Evolutionary conservation across 495 filamentous ascomycete genomes (phyloP), one percentile per base, ranked within the genome.

Genomic region (Durotheca rogersii): DNA sequence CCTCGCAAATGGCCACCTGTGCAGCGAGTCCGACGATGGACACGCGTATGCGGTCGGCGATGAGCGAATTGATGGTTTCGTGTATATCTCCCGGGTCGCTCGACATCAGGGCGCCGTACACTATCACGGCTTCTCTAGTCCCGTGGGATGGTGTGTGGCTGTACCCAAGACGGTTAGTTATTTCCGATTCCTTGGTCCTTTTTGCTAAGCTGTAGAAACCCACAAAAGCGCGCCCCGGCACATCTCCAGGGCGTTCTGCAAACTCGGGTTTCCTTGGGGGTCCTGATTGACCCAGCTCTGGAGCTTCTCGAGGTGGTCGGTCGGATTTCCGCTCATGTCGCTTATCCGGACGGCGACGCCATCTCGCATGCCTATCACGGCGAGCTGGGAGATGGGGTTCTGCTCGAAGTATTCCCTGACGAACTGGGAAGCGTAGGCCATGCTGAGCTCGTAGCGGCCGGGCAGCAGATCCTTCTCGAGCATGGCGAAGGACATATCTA

Each of bases 211-310:
- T 41, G 43, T 57, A 56, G 37, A 51, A 57, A 78, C 80, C 33
- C 72, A 88, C 85, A 85, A 96, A 36, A 98, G 78, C 18, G 86
- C 85, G 41, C 87, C 92, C 37, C 92, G 80, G 41, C 88, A 87
- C 88, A 97, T 93, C 59, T 97, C 90, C 21, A 98, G 76, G 4
- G 91, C 92, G 71, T 98, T 98, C 54, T 98, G 93, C 21, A 98
- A 69, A 67, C 86, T 91, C 4, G 93, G 90, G 39, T 87, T 86
- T 6, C 93, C 93, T 51, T 89, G 86, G 3, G 90, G 89, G 41
- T 97, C 91, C 47, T 90, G 81, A 35, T 87, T 82, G 7, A 93
- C 71, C 39, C 75, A 79, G 53, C 84, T 75, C 32, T 94, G 79
- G 36, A 78, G 64, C 27, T 86, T 84, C 52, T 83, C 78, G 51